These are phyloP conservation scores for Camellia japonica DNA, from an alignment of 148 eudicot species.

Conservation along the genomic window DNA sequence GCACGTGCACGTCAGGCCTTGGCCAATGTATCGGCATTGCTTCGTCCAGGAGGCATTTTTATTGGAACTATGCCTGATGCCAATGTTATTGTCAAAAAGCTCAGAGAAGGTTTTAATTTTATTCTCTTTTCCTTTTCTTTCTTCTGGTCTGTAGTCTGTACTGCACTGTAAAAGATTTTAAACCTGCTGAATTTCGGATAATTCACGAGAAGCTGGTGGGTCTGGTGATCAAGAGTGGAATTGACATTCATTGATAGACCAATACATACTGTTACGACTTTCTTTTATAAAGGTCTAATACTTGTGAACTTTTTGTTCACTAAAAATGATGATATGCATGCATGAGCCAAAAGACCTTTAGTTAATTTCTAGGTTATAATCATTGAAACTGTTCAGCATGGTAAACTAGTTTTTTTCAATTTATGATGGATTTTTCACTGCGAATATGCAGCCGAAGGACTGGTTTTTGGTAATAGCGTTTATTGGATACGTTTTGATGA, in stretches of 20 bases:
- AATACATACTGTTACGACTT: no score
- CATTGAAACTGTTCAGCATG: neutral
- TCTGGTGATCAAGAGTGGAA: no score
- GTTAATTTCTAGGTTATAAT: neutral
- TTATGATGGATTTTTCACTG: neutral
- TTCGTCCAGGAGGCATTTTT: conserved; percentile 92
- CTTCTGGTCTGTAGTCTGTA: neutral
- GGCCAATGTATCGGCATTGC: conserved; percentile 93
- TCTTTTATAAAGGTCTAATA: neutral
- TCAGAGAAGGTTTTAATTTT: conserved; percentile 67
- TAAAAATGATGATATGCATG: neutral
- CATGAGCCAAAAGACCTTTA: neutral
- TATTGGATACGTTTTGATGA: no score
- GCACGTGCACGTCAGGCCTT: conserved; percentile 96
- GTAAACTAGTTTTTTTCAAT: neutral
- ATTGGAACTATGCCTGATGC: conserved; percentile 99
- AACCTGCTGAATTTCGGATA: no score
- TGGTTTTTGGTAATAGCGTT: no score
- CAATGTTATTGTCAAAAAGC: conserved; percentile 88
- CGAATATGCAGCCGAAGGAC: conserved; percentile 18
- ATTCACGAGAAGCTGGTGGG: no score
- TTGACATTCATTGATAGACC: no score
- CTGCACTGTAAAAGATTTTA: neutral
- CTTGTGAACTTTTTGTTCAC: neutral
- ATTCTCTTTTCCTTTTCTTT: conserved; percentile 1